Percentiles rank a stretch among this genome's conserved stretches.
phyloP scores from a whole-genome alignment of 1,284 basidiomycete genomes.

The Irpex rosettiformis region DNA sequence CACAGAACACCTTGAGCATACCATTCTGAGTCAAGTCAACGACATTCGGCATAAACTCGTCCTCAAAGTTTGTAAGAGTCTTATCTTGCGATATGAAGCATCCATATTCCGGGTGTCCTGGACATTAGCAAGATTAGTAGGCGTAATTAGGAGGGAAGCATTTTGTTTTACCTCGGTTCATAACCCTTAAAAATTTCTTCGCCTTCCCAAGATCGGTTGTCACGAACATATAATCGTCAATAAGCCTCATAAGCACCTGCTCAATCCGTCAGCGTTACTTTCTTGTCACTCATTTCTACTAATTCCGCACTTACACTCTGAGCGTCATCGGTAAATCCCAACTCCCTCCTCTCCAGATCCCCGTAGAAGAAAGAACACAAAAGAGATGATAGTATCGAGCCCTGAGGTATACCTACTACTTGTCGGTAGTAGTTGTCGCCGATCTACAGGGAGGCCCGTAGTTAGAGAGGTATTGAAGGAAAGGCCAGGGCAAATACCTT shows the following conservation, averaged over 20 bases:
- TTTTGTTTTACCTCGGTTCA: slow-evolving; percentile 62
- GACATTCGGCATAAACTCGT: slow-evolving; percentile 54
- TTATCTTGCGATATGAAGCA: slow-evolving; percentile 89
- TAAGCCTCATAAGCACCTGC: slow-evolving; percentile 80
- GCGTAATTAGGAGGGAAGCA: neutral
- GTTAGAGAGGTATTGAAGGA: neutral
- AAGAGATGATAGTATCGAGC: slow-evolving; percentile 85
- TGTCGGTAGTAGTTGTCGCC: slow-evolving; percentile 80
- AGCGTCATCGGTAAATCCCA: slow-evolving; percentile 56
- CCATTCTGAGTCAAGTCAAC: slow-evolving; percentile 45
- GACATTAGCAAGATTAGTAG: neutral
- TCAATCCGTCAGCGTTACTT: neutral
- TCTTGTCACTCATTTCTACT: neutral
- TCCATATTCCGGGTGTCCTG: slow-evolving; percentile 90
- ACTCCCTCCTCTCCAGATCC: slow-evolving; percentile 71
- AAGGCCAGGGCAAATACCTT: slow-evolving; percentile 46
- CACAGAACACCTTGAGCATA: slow-evolving; percentile 24
- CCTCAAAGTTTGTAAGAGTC: slow-evolving; percentile 84
- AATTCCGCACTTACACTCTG: slow-evolving; percentile 50
- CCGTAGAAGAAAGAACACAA: slow-evolving; percentile 95
- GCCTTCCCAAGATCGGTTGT: slow-evolving; percentile 71
- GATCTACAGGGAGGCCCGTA: slow-evolving; percentile 58
- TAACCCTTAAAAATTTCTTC: slow-evolving; percentile 67
- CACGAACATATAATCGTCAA: slow-evolving; percentile 93
- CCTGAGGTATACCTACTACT: slow-evolving; percentile 91